Conservation (phyloP, 768 basidiomycete genomes). For the Fomitopsis serialis region DNA sequence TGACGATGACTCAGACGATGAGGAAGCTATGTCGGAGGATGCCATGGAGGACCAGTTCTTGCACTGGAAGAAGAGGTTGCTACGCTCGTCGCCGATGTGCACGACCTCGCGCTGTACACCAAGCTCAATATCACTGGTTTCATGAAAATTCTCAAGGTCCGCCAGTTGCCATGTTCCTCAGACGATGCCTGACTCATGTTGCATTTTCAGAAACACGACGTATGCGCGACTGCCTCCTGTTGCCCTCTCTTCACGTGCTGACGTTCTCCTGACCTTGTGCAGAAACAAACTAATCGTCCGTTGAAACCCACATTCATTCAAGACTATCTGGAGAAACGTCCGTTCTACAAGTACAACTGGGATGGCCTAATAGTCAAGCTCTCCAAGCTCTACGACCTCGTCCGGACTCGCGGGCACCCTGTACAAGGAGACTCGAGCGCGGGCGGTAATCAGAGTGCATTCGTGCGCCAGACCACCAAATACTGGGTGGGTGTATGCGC, state of each 20-base stretch:
- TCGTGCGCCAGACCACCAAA: constrained; percentile 97
- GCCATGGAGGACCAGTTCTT: constrained; percentile 85
- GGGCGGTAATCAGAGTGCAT: constrained; percentile 93
- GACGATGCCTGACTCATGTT: neutral
- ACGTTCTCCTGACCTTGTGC: neutral
- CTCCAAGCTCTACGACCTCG: constrained; percentile 91
- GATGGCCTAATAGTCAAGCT: constrained; percentile 95
- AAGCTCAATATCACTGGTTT: constrained; percentile 99
- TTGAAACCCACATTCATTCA: constrained; percentile 88
- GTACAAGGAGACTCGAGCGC: constrained; percentile 91
- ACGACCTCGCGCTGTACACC: constrained; percentile 88
- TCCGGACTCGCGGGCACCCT: constrained; percentile 92
- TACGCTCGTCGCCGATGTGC: constrained; percentile 87
- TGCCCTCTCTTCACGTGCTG: neutral
- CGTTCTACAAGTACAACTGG: constrained; percentile 96
- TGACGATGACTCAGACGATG: constrained; percentile 46
- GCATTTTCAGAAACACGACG: constrained; percentile 80
- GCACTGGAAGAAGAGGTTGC: constrained; percentile 92
- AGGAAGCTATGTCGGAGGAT: constrained; percentile 55
- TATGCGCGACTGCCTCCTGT: constrained; percentile 29
- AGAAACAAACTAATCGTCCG: constrained; percentile 89
- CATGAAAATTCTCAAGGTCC: constrained; percentile 94
- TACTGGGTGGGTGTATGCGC: constrained; percentile 69
- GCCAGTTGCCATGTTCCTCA: constrained; percentile 2
- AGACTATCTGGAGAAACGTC: constrained; percentile 88